Percentiles rank a stretch among this genome's conserved stretches.
These are phyloP conservation scores for Peronospora belbahrii DNA, from an alignment of 352 stramenopile species.

Conservation along the genomic window DNA sequence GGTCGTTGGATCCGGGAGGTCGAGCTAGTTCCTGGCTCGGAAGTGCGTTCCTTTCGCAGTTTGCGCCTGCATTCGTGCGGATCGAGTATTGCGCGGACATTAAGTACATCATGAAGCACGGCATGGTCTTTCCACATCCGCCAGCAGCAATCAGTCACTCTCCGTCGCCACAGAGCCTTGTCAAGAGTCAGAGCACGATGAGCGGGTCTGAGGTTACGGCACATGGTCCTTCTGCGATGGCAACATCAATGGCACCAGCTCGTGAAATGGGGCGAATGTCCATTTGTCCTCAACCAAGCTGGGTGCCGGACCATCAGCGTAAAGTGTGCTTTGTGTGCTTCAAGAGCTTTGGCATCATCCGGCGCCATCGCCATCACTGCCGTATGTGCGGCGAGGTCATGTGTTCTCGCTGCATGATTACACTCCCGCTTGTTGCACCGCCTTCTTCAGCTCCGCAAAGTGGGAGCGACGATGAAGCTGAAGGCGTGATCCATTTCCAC, in stretches of 20 bases:
- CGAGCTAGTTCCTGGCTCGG: conserved; percentile 40
- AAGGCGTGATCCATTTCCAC: not conserved
- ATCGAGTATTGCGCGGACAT: conserved; percentile 65
- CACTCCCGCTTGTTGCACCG: conserved; percentile 50
- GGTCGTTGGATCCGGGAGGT: conserved; percentile 42
- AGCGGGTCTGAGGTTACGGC: conserved; percentile 25
- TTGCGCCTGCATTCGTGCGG: conserved; percentile 50
- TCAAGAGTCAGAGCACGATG: conserved; percentile 31
- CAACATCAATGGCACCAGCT: conserved; percentile 2
- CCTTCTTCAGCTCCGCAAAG: conserved; percentile 21
- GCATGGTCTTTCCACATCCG: conserved; percentile 53
- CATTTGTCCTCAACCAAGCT: conserved; percentile 33
- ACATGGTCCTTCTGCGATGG: conserved; percentile 14
- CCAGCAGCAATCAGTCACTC: conserved; percentile 21
- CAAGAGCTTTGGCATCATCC: conserved; percentile 59
- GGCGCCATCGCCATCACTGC: conserved; percentile 61
- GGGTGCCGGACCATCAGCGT: conserved; percentile 50
- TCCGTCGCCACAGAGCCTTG: conserved; percentile 19
- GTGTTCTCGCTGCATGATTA: conserved; percentile 57
- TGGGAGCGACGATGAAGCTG: conserved; percentile 5
- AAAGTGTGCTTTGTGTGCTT: conserved; percentile 63
- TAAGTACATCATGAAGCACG: conserved; percentile 79
- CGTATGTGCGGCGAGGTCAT: conserved; percentile 75
- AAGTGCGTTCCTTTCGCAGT: conserved; percentile 54
- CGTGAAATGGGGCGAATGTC: conserved; percentile 23